These are phyloP conservation scores for Hypericum perforatum DNA, from an alignment of 345 rosid genomes.

Conservation along the genomic window DNA sequence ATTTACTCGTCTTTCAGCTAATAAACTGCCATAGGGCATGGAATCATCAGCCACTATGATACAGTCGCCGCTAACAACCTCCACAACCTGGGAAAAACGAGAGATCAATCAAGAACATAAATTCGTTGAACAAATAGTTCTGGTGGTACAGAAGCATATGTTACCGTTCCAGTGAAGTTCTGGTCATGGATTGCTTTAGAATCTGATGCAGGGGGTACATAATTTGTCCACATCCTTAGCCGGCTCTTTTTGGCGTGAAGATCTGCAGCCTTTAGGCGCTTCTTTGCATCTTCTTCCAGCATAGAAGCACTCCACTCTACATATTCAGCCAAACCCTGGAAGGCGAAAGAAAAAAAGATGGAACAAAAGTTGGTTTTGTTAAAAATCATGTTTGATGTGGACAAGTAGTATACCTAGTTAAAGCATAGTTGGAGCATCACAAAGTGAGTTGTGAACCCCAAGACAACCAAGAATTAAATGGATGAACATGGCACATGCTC, in stretches of 20 bases:
- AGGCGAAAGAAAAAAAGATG: not conserved
- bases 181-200: slow-evolving; percentile 87
- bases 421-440: too few relatives aligned
- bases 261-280: slow-evolving; percentile 65
- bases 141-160: slow-evolving; percentile 2
- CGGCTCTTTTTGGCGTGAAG: slow-evolving; percentile 81
- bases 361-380: not conserved
- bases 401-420: too few relatives aligned
- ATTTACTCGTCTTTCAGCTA: slow-evolving; percentile 79
- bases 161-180: slow-evolving; percentile 86
- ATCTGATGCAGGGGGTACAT: slow-evolving; percentile 71
- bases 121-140: too few relatives aligned
- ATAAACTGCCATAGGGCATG: slow-evolving; percentile 63
- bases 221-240: slow-evolving; percentile 77
- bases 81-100: slow-evolving; percentile 57
- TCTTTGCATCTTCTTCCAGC: slow-evolving; percentile 93
- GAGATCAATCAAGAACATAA: slow-evolving; percentile 1
- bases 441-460: too few relatives aligned
- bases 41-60: slow-evolving; percentile 87
- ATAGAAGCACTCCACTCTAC: slow-evolving; percentile 98
- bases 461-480: too few relatives aligned
- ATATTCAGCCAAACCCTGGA: slow-evolving; percentile 87
- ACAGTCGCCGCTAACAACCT: slow-evolving; percentile 97
- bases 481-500: too few relatives aligned
- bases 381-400: too few relatives aligned